phyloP scores from a whole-genome alignment of 2,329 filamentous ascomycete genomes.

The Ilyonectria sp. region DNA sequence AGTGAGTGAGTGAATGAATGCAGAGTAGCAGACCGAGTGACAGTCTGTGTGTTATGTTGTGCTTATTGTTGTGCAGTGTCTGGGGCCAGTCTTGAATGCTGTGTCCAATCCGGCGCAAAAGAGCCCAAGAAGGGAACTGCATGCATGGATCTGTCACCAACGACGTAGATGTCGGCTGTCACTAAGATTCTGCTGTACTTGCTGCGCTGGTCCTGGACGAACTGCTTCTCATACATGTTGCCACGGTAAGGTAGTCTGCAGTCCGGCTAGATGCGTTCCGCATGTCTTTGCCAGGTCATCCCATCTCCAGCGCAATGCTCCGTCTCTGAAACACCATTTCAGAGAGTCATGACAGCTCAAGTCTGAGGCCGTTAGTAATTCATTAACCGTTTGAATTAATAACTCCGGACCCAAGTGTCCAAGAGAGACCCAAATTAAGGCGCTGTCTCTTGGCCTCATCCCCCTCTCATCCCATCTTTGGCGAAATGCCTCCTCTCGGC shows the following conservation, averaged over 20 bases:
- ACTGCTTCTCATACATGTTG: neutral
- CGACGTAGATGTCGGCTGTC: neutral
- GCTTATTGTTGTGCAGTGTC: conserved; percentile 43
- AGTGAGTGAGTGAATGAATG: conserved; percentile 20
- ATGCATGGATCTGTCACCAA: conserved; percentile 22
- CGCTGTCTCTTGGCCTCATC: neutral
- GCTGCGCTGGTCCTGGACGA: neutral
- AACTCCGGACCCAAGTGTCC: conserved; percentile 8
- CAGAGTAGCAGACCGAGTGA: neutral
- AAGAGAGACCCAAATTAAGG: neutral
- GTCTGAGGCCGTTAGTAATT: conserved; percentile 12
- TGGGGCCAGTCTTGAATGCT: conserved; percentile 31
- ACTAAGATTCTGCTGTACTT: neutral
- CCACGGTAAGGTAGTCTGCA: conserved; percentile 6
- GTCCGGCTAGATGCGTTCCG: conserved; percentile 6
- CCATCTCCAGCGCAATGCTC: conserved; percentile 1
- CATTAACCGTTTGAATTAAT: conserved; percentile 20
- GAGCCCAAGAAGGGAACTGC: conserved; percentile 16
- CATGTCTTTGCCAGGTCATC: conserved; percentile 15
- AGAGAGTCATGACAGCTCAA: conserved; percentile 8
- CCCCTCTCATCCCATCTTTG: conserved; percentile 21
- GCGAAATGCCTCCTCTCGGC: conserved; percentile 11
- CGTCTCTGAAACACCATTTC: conserved; percentile 29
- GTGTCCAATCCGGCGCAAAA: conserved; percentile 32
- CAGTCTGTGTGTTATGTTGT: conserved; percentile 43